phyloP scores from a whole-genome alignment of 805 yeast species.

The Saturnispora saitoi region DNA sequence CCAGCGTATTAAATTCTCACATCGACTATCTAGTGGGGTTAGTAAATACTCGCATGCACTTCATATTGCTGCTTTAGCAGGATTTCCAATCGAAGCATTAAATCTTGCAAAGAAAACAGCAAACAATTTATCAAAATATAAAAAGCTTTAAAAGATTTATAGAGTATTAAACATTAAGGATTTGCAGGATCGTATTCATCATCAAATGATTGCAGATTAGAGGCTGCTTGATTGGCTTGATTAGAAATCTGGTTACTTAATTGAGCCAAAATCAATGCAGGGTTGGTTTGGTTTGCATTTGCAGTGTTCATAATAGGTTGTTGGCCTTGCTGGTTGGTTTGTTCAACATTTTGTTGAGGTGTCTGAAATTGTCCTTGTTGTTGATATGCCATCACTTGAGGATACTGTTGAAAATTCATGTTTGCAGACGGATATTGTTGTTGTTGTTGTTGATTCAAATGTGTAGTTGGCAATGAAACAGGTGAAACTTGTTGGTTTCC shows the following conservation, averaged over 20 bases:
- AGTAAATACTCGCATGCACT: constrained; percentile 69
- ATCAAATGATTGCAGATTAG: constrained; percentile 7
- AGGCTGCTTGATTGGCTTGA: not conserved
- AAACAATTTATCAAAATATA: constrained; percentile 6
- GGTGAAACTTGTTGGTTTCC: not conserved
- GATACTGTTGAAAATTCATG: not conserved
- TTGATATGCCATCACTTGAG: constrained; percentile 8
- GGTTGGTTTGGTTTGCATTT: constrained; percentile 4
- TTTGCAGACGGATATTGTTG: constrained; percentile 14
- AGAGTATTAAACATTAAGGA: constrained; percentile 2
- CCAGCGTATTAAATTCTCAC: constrained; percentile 39
- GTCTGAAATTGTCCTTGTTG: constrained; percentile 11
- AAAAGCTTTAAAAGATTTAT: not conserved
- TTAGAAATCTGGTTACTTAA: constrained; percentile 5
- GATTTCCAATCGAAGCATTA: constrained; percentile 59
- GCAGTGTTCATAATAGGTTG: not conserved
- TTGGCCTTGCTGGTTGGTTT: constrained; percentile 1
- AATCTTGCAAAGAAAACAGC: constrained; percentile 38
- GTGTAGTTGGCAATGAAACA: constrained; percentile 16
- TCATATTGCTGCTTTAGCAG: constrained; percentile 69
- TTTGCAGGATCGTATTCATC: constrained; percentile 21
- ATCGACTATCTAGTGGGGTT: constrained; percentile 56
- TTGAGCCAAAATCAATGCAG: constrained; percentile 14
- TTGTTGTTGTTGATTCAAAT: constrained; percentile 7
- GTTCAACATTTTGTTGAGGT: constrained; percentile 12